Conservation (phyloP, 768 basidiomycete genomes). For the Calocybe indica region DNA sequence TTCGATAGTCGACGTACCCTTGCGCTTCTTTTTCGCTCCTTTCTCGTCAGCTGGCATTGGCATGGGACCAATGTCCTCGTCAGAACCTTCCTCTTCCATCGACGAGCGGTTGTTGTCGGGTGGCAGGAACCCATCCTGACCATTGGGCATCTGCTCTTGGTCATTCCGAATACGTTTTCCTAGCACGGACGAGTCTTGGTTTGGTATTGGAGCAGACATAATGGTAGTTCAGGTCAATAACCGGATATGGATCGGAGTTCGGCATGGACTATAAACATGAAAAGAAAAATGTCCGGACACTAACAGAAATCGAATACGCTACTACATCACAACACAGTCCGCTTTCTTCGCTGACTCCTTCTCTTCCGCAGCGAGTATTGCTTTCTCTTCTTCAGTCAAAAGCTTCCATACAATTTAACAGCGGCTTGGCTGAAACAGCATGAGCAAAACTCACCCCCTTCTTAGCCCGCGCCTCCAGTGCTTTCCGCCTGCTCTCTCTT, state of each 20-base stretch:
- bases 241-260: conserved; percentile 9
- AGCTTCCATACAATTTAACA: conserved; percentile 26
- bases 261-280: not conserved
- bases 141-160: conserved; percentile 18
- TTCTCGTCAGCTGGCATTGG: conserved; percentile 55
- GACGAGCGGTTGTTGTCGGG: conserved; percentile 13
- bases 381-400: conserved; percentile 60
- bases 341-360: conserved; percentile 36
- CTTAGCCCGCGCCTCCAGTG: conserved; percentile 66
- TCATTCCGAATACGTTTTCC: conserved; percentile 57
- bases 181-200: conserved; percentile 47
- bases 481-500: conserved; percentile 61
- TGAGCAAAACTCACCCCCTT: conserved; percentile 54
- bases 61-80: conserved; percentile 88
- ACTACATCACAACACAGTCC: conserved; percentile 56
- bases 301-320: conserved; percentile 2
- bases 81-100: conserved; percentile 48
- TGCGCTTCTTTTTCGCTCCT: conserved; percentile 70
- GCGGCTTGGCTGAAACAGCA: not conserved
- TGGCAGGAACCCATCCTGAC: conserved; percentile 1
- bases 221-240: not conserved
- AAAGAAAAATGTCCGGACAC: not conserved
- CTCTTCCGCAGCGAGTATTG: conserved; percentile 48
- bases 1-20: conserved; percentile 45
- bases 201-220: conserved; percentile 34